Base-by-base conservation (phyloP, 2,329 filamentous ascomycete species). In the Xylariaceae sp. region DNA sequence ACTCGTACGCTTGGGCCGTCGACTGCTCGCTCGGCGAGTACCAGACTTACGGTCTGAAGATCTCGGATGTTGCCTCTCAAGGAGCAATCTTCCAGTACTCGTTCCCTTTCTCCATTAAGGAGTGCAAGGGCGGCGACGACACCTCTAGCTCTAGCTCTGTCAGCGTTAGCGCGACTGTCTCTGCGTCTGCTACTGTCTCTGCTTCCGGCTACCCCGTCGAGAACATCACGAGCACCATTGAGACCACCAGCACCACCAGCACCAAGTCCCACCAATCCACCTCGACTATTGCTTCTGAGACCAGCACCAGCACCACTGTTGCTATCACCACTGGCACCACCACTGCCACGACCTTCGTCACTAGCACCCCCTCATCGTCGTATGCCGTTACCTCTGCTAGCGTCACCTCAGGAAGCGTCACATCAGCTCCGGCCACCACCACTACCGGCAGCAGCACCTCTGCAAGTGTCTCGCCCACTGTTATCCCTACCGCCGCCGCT, bases 71-170 rank as follows among this genome's bases (percentile, higher is more conserved):
- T 58, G 68, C 66, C 55, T 63, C 81, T 68, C 15, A 45, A 10
- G 47, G 69, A 18, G 55, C 44, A 11, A 67, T 75, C 62, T 81
- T 80, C 75, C 81, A 85, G 75, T 85, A 77, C 75, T 82, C 79
- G 49, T 76, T 76, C 71, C 80, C 80, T 59, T 86, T 86, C 73
- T 59, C 71, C 62, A 81, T 82, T 61, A 62, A 63, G 48, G 69
- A 63, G 22, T 57, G 55, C 54, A 47, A 51, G 54, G 53, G 27
- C 46, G 49, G 42, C 22, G 27, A 33, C 41, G 42, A 41, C 22
- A 14, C 35, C 7, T 45, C 48, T 6, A 42, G 31, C 7, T 14
- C 36, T 40, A 48, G 35, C 11, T 14, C 19, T 7, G 41, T 46
- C 36, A 36, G 18, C 39, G 27, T 38, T 17, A 22, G 17, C 4